Evolutionary conservation across 2,329 filamentous ascomycete genomes (phyloP).

Genomic region (Plectosphaerella sp.): DNA sequence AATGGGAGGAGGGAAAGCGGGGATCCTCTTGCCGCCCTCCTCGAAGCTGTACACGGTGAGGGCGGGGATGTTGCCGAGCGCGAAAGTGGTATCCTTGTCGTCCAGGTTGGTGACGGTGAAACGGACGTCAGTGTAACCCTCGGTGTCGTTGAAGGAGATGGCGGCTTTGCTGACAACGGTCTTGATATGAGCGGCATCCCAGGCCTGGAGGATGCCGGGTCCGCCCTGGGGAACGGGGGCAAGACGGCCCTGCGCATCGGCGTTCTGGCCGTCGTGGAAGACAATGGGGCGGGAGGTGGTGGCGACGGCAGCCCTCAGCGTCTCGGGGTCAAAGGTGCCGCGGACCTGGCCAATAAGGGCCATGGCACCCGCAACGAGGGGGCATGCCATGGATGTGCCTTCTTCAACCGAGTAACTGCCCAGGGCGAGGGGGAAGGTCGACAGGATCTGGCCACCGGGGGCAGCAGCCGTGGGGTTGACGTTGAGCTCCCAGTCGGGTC

Average conservation of each 20-base stretch:
- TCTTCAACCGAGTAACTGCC: constrained; percentile 42
- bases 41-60: constrained; percentile 32
- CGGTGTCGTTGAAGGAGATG: constrained; percentile 40
- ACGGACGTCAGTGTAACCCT: constrained; percentile 27
- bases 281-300: constrained; percentile 22
- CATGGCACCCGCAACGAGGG: constrained; percentile 36
- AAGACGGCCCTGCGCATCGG: constrained; percentile 5
- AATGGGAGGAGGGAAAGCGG: constrained; percentile 12
- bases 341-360: constrained; percentile 24
- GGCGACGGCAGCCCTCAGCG: constrained; percentile 20
- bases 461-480: constrained; percentile 44
- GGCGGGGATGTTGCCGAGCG: constrained; percentile 27
- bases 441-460: constrained; percentile 45
- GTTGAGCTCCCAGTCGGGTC: constrained; percentile 40
- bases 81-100: constrained; percentile 27
- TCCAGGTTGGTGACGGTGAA: constrained; percentile 37
- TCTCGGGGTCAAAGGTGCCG: constrained; percentile 18
- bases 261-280: constrained; percentile 22
- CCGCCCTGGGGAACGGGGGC: constrained; percentile 37
- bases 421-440: constrained; percentile 39
- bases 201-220: constrained; percentile 35
- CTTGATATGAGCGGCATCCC: constrained; percentile 31
- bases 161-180: constrained; percentile 29
- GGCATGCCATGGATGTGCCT: constrained; percentile 51
- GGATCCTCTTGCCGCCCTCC: constrained; percentile 1